Conservation (phyloP, 495 filamentous ascomycete species). For the Saxispiralis lemnorum region DNA sequence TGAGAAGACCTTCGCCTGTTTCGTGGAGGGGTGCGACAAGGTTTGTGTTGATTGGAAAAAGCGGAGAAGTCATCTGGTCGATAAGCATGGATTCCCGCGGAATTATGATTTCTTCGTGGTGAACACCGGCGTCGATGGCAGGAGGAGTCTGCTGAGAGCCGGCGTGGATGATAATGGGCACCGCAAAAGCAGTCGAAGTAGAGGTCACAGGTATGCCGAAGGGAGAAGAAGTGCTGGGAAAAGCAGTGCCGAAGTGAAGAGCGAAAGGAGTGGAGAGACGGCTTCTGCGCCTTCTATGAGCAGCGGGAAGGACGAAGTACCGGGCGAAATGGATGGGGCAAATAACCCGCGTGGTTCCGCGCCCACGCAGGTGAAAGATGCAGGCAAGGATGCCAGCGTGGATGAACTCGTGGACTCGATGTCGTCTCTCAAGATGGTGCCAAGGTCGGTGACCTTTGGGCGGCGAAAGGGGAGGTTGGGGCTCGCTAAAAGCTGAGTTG, state of each 20-base stretch:
- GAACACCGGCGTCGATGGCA: constrained; percentile 71
- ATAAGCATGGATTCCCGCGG: constrained; percentile 84
- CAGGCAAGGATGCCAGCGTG: constrained; percentile 39
- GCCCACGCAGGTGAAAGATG: no score
- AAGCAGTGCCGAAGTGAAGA: background rate
- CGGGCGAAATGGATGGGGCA: background rate
- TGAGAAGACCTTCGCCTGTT: constrained; percentile 84
- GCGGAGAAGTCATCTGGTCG: constrained; percentile 68
- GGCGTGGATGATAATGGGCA: constrained; percentile 12
- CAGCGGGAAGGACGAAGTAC: background rate
- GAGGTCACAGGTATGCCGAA: no score
- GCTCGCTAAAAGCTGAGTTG: constrained; percentile 15
- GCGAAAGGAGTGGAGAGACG: constrained; percentile 12
- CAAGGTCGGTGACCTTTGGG: constrained; percentile 56
- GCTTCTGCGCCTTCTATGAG: constrained; percentile 14
- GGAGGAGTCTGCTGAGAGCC: constrained; percentile 53
- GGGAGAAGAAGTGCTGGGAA: constrained; percentile 10
- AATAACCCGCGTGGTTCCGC: no score
- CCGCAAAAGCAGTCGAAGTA: constrained; percentile 11
- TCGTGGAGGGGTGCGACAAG: constrained; percentile 73
- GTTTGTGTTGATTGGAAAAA: constrained; percentile 74
- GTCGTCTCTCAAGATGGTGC: constrained; percentile 69
- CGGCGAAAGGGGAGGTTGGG: constrained; percentile 35
- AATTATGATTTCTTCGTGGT: constrained; percentile 83
- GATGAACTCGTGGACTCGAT: constrained; percentile 59